A percentile compares a stretch with the other conserved stretches of the same genome.
Evolutionary conservation across 495 filamentous ascomycete genomes (phyloP).

Genomic region (Aspergillus taichungensis): DNA sequence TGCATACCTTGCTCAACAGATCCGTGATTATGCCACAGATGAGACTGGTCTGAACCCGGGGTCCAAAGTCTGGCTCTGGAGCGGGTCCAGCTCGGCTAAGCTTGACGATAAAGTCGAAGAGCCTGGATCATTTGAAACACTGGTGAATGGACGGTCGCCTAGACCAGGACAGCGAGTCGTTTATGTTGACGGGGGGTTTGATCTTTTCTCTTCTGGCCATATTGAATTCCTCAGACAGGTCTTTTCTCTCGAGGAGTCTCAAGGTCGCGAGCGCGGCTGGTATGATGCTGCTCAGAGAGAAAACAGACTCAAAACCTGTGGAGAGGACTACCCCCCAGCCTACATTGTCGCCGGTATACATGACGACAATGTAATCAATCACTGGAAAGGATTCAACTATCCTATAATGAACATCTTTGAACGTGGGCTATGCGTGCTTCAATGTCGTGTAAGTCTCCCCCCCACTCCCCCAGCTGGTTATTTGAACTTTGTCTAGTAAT

Average conservation of each 20-base stretch:
- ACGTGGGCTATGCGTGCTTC: constrained; percentile 87
- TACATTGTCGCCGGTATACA: constrained; percentile 91
- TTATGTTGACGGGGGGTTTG: constrained; percentile 94
- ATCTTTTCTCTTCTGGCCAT: constrained; percentile 93
- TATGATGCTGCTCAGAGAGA: constrained; percentile 53
- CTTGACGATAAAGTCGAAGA: constrained; percentile 41
- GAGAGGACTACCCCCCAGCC: constrained; percentile 65
- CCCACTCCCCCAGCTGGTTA: neutral
- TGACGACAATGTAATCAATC: constrained; percentile 87
- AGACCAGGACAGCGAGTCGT: constrained; percentile 74
- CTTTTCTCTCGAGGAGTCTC: constrained; percentile 55
- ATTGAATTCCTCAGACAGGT: constrained; percentile 87
- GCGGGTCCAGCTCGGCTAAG: constrained; percentile 45
- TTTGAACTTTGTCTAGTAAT: neutral
- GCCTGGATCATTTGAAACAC: constrained; percentile 46
- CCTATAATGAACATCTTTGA: constrained; percentile 99
- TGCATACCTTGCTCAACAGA: constrained; percentile 56
- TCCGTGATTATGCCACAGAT: constrained; percentile 80
- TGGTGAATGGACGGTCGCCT: constrained; percentile 59
- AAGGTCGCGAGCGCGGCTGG: constrained; percentile 61
- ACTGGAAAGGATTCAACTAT: constrained; percentile 95
- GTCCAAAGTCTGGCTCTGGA: constrained; percentile 73
- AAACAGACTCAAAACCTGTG: constrained; percentile 50
- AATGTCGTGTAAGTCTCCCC: constrained; percentile 63
- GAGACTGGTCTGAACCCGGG: constrained; percentile 62